A percentile compares a stretch with the other conserved stretches of the same genome.
Conservation (phyloP, 106 monocot species). For the Dendrobium huoshanense region DNA sequence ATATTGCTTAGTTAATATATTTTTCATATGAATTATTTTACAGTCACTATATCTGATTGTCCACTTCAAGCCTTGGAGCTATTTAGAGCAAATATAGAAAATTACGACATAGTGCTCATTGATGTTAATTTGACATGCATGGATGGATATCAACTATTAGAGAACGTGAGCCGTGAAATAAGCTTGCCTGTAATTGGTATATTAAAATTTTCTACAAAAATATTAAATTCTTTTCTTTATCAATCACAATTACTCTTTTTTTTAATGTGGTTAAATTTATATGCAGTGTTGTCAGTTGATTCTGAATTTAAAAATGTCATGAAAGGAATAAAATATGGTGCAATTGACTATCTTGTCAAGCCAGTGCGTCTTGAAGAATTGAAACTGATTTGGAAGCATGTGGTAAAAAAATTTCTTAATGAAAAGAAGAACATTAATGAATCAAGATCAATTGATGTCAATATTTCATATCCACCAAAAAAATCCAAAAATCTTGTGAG, state of each 20-base stretch:
- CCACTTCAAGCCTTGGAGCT: constrained; percentile 32
- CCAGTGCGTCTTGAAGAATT: constrained; percentile 65
- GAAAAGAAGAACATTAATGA: constrained; percentile 38
- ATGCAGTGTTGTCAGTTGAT: constrained; percentile 74
- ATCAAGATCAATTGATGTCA: neutral
- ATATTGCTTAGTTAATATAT: no score
- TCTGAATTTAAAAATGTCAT: constrained; percentile 40
- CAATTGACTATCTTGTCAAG: constrained; percentile 65
- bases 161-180: constrained; percentile 50
- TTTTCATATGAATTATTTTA: neutral
- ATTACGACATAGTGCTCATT: constrained; percentile 42
- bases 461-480: constrained; percentile 17
- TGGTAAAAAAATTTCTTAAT: constrained; percentile 43
- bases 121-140: constrained; percentile 56
- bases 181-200: constrained; percentile 56
- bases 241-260: neutral
- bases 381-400: constrained; percentile 75
- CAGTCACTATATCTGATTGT: neutral
- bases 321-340: constrained; percentile 67
- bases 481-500: constrained; percentile 58
- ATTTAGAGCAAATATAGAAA: constrained; percentile 33
- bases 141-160: constrained; percentile 47
- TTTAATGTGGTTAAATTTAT: neutral
- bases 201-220: constrained; percentile 18
- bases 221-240: neutral